Percentiles rank a stretch among this genome's conserved stretches.
Evolutionary conservation across 345 rosid species (phyloP).

Genomic region (Eucalyptus fibrosa): DNA sequence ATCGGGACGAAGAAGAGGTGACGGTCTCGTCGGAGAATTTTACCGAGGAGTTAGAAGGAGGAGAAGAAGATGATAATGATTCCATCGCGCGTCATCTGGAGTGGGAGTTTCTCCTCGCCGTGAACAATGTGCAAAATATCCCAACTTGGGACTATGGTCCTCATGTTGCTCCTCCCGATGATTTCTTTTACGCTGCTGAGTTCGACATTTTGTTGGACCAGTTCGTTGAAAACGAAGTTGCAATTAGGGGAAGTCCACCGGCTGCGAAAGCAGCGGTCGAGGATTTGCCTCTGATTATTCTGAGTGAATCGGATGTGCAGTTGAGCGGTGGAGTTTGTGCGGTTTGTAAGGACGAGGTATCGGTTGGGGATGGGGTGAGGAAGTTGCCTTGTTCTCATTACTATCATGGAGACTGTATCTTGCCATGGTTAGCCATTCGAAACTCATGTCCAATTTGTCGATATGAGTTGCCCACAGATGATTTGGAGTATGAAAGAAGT

Average conservation of each 20-base stretch:
- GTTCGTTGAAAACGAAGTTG: constrained; percentile 14
- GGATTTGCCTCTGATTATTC: constrained; percentile 24
- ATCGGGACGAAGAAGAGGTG: not conserved
- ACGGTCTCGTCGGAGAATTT: constrained; percentile 8
- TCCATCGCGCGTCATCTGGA: constrained; percentile 7
- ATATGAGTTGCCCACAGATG: constrained; percentile 43
- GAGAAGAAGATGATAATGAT: not conserved
- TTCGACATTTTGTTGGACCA: constrained; percentile 9
- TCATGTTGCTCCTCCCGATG: constrained; percentile 11
- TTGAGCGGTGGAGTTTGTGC: constrained; percentile 20
- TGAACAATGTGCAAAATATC: constrained; percentile 16
- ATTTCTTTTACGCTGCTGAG: not conserved
- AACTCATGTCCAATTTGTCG: constrained; percentile 48
- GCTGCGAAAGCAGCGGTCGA: constrained; percentile 23
- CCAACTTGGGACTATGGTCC: constrained; percentile 12
- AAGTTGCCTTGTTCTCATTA: constrained; percentile 36
- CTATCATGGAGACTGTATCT: constrained; percentile 37
- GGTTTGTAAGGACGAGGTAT: constrained; percentile 39
- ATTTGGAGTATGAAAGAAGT: constrained; percentile 25
- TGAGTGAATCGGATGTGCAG: constrained; percentile 13
- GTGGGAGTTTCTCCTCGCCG: constrained; percentile 34
- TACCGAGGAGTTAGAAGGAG: not conserved
- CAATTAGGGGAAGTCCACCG: constrained; percentile 26
- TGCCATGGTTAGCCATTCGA: constrained; percentile 37
- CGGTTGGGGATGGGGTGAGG: constrained; percentile 17